These are phyloP conservation scores for Lasiosphaeriaceae sp. DNA, from an alignment of 495 filamentous ascomycete genomes.

Conservation along the genomic window DNA sequence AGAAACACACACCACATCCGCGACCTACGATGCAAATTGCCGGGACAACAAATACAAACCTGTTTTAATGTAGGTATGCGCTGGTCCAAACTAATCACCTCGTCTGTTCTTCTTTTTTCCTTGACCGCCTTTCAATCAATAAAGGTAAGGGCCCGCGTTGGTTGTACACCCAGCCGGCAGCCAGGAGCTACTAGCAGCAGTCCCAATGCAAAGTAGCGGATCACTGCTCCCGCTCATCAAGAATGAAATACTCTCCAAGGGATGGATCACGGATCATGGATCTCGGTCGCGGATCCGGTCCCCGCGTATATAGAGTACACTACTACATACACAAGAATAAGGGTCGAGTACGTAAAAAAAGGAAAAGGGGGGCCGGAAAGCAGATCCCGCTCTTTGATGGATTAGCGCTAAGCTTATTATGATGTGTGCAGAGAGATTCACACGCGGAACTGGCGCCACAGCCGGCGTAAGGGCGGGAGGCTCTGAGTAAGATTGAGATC, in stretches of 20 bases:
- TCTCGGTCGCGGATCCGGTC: conserved; percentile 10
- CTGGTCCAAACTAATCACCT: too few relatives aligned
- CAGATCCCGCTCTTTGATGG: conserved; percentile 3
- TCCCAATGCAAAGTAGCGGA: neutral
- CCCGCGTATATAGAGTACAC: too few relatives aligned
- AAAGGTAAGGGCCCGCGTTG: neutral
- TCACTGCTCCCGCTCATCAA: neutral
- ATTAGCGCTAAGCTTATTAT: neutral
- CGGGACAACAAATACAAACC: too few relatives aligned
- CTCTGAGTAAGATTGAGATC: neutral
- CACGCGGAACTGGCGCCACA: neutral
- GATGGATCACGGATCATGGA: too few relatives aligned
- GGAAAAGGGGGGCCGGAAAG: conserved; percentile 7
- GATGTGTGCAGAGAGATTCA: neutral
- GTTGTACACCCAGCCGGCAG: too few relatives aligned
- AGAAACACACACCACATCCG: too few relatives aligned
- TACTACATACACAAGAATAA: too few relatives aligned
- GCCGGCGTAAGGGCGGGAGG: neutral
- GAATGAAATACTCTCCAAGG: too few relatives aligned
- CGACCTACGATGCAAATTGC: too few relatives aligned
- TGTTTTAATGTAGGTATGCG: too few relatives aligned
- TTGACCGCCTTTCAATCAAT: neutral
- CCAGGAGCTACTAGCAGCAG: too few relatives aligned
- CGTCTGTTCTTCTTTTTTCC: neutral
- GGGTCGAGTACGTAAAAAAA: neutral